Conservation (phyloP, 2,329 filamentous ascomycete species). For the Colletotrichum ledebouriae region DNA sequence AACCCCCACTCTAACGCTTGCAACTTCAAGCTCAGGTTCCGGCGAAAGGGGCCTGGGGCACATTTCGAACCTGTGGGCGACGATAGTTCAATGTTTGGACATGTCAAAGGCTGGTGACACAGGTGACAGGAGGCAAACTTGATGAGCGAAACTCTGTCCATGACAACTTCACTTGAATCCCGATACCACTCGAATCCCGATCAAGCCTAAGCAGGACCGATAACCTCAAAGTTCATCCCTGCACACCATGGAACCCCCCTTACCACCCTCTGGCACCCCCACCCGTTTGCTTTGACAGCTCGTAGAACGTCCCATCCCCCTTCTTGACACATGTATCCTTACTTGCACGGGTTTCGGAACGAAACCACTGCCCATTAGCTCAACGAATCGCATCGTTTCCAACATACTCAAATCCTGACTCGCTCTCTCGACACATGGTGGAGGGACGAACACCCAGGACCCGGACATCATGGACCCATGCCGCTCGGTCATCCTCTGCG, state of each 20-base stretch:
- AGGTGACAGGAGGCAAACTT: neutral
- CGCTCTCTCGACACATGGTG: neutral
- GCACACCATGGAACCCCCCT: neutral
- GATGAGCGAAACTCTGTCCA: neutral
- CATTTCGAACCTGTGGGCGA: constrained; percentile 7
- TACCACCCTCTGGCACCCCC: too few species aligned
- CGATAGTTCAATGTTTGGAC: neutral
- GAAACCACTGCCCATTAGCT: neutral
- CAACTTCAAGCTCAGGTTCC: constrained; percentile 1
- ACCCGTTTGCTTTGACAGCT: constrained; percentile 13
- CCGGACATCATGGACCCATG: neutral
- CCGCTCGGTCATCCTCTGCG: constrained; percentile 18
- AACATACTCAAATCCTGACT: constrained; percentile 16
- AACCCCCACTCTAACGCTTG: neutral
- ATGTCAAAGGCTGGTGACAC: constrained; percentile 10
- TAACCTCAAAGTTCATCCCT: constrained; percentile 10
- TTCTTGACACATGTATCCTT: constrained; percentile 6
- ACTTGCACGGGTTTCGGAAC: neutral
- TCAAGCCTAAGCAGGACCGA: neutral
- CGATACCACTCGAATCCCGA: neutral
- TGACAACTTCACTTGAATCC: constrained; percentile 3
- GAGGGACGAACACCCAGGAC: neutral
- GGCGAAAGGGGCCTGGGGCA: constrained; percentile 1
- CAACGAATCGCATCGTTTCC: constrained; percentile 18
- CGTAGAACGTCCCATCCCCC: constrained; percentile 6